Conservation (phyloP, 768 basidiomycete genomes). For the Psilocybe subaeruginosa region DNA sequence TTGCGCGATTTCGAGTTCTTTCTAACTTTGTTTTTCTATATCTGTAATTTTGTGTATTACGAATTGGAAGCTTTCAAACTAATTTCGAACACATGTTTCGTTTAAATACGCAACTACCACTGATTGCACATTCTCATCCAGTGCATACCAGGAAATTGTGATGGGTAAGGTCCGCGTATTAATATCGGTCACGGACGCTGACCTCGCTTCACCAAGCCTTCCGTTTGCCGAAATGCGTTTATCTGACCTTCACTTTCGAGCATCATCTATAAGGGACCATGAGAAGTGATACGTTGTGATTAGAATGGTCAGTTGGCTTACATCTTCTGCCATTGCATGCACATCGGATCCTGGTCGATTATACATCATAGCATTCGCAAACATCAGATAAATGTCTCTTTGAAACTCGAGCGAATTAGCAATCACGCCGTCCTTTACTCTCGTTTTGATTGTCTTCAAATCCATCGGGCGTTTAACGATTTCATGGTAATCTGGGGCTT, state of each 20-base stretch:
- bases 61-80: too few relatives aligned
- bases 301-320: slow-evolving; percentile 38
- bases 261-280: slow-evolving; percentile 30
- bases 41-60: not conserved
- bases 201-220: slow-evolving; percentile 60
- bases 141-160: too few relatives aligned
- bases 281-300: not conserved
- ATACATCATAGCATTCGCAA: slow-evolving; percentile 98
- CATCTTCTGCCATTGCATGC: slow-evolving; percentile 90
- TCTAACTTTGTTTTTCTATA: too few relatives aligned
- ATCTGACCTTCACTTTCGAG: slow-evolving; percentile 35
- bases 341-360: slow-evolving; percentile 87
- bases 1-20: not conserved
- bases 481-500: slow-evolving; percentile 90
- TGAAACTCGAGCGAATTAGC: slow-evolving; percentile 85
- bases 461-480: slow-evolving; percentile 97
- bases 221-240: slow-evolving; percentile 71
- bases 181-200: slow-evolving; percentile 29
- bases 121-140: too few relatives aligned
- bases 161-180: too few relatives aligned
- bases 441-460: slow-evolving; percentile 88
- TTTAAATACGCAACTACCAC: too few relatives aligned
- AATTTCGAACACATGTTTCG: too few relatives aligned
- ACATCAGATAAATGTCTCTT: slow-evolving; percentile 90
- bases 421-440: slow-evolving; percentile 83